Evolutionary conservation across 1,284 basidiomycete species (phyloP), one percentile per base, ranked within the genome.

Genomic region (Microbotryum saponariae): DNA sequence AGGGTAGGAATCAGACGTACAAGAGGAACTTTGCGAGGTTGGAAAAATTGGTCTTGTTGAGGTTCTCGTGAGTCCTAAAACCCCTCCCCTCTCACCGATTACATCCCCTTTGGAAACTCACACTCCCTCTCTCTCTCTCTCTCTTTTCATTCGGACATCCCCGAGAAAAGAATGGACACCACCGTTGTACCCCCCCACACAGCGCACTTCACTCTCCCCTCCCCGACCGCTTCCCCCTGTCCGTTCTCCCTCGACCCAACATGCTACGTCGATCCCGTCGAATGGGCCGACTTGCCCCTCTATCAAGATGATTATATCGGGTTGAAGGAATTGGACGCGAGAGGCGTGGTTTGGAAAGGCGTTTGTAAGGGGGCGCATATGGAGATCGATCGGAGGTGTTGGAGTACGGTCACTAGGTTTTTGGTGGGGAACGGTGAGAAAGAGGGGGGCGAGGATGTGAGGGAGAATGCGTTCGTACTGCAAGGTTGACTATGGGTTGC

Each of bases 271-370:
- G 76, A 71, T 73, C 58, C 75, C 1, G 80, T 91, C 53, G 85
- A 87, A 0, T 85, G 96, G 82, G 79, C 80, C 23, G 70, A 76
- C 56, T 91, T 93, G 70, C 82, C 83, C 7, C 77, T 96, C 47
- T 98, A 96, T 76, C 74, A 73, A 2, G 82, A 91, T 56, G 89
- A 98, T 75, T 91, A 89, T 82, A 89, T 97, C 66, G 94, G 94
- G 1, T 77, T 98, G 49, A 80, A 82, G 25, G 73, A 76, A 56
- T 80, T 98, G 52, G 87, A 96, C 72, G 80, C 88, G 71, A 76
- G 79, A 7, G 86, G 85, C 4, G 79, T 76, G 3, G 79, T 96
- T n/a, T 70, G 79, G 16, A 77, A 89, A 33, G 80, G 80, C 55
- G 80, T 80, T 31, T 97, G 92, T 73, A 79, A 84, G 31, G 89